Base-by-base conservation (phyloP, 306 rosid species). In the Casuarina equisetifolia region DNA sequence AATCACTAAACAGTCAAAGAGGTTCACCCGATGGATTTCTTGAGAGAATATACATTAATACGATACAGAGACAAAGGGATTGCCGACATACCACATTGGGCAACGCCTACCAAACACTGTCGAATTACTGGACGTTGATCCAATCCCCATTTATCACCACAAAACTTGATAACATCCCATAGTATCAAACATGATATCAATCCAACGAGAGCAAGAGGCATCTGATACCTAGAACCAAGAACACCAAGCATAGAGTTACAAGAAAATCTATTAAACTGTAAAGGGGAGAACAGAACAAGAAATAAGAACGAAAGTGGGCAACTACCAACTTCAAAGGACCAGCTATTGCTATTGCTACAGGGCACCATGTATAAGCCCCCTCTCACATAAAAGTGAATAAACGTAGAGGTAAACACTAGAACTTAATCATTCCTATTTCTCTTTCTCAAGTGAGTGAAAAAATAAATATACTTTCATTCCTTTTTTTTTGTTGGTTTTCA, bases 161-260 rank as follows among this genome's bases (percentile, higher is more conserved):
- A 91, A 74, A 77, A 90, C 83, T 92, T 92, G 78, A 92, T 90
- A 75, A 53, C 46, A 76, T 95, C 98, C 98, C 97, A 95, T 75
- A 95, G 72, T 62, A 97, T 93, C 76, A 95, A 81, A 79, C 91
- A 91, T 5, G 91, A 82, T 79, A 95, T 74, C 88, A 95, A 73
- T 69, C 98, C 98, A 71, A 86, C 77, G 45, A 92, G 97, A 66
- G 98, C 91, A 80, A 87, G 69, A 8, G 97, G 97, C 97, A 95
- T 95, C 86, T 88, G 84, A 83, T 95, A 95, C 86, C 98, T 95
- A 86, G 54, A 80, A 72, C 67, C 68, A 81, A 70, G 39, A 74
- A 42, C 52, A 76, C 16, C 12, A 73, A 74, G 78, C 12, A 80
- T 36, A 72, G 36, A 48, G n/a, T 19, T 46, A 74, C 67, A 69